Evolutionary conservation across 2,329 filamentous ascomycete species (phyloP), one percentile per base, ranked within the genome.

Genomic region (Hymenoscyphus occultus): DNA sequence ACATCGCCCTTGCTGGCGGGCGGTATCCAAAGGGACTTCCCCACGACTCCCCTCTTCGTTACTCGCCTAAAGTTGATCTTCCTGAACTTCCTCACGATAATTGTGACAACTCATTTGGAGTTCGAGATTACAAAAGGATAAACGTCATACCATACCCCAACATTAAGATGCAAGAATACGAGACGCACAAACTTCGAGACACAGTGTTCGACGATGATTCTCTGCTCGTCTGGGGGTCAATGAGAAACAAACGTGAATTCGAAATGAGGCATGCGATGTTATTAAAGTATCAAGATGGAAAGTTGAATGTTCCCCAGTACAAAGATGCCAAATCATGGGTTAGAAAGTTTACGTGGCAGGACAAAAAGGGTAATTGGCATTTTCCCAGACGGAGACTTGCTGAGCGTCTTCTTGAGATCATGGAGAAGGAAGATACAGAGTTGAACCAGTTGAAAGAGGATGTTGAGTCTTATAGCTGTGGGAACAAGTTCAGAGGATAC

Each of bases 1-100:
- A 67, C 31, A 42, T 42, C 4, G 40, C 40, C 40, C 40, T 42
- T 42, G 40, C 40, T 42, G 40, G 40, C n/a, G 40, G 40, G n/a
- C 14, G 40, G n/a, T 42, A 42, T 42, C 40, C 40, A 42, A n/a
- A 14, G n/a, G 40, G n/a, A 13, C 40, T 42, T 16, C 40, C 40
- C n/a, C 40, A 42, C 14, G n/a, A 42, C 40, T 42, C 40, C 3
- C 40, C 40, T 16, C 40, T 14, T 13, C 40, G 40, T 42, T 42
- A 42, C 40, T 42, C 40, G n/a, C 40, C 40, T 0, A 16, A 16
- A 13, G n/a, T 16, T 6, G n/a, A 16, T 16, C 40, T 42, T 13
- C 40, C 13, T 14, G 40, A 42, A 42, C 40, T 42, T 42, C 40
- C 40, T 42, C 40, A 16, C 40, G 40, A 42, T 12, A 13, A 42